Base-by-base conservation (phyloP, 2,329 filamentous ascomycete species). In the Claviceps digitariae region DNA sequence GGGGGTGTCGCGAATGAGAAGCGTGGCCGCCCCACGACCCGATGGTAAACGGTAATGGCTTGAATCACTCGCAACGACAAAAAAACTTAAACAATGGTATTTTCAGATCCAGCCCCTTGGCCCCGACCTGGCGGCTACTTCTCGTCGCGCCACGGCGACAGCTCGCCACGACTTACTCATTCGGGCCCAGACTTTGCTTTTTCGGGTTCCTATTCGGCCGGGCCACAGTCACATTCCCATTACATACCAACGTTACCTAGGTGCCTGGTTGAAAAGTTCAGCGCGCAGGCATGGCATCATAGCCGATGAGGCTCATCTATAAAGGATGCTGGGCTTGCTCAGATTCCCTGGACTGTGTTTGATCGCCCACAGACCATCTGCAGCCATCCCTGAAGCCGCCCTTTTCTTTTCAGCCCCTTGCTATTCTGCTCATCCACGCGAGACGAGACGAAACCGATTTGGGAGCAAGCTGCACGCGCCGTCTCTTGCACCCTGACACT, bases 251-350 rank as follows among this genome's bases (percentile, higher is more conserved):
- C 31, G 31, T 34, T 34, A 34, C 31, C 40, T 21, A 3, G 20
- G 9, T 29, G 8, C 27, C 27, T 29, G n/a, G 10, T 21, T 23
- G 41, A 25, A 25, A 23, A 25, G 43, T 44, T 44, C 41, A 44
- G 20, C 15, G 21, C 20, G n/a, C n/a, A n/a, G 20, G 21, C 20
- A 44, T 21, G 12, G 41, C 20, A 44, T 44, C 10, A 23, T 44
- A n/a, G 15, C 7, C 20, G 12, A 23, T 20, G 21, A 13, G n/a
- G 29, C 21, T 48, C 44, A n/a, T 52, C 45, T 53, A 53, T 53
- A 53, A 53, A 53, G 46, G 25, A 53, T 36, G 25, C 36, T 12
- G 46, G 29, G 45, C 51, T 53, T 44, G 46, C 43, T 45, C 51
- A 45, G 51, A 50, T 45, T 45, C 38, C 46, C 38, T 38, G 20